phyloP scores from a whole-genome alignment of 1,284 basidiomycete species.

The Marasmius tenuissimus region DNA sequence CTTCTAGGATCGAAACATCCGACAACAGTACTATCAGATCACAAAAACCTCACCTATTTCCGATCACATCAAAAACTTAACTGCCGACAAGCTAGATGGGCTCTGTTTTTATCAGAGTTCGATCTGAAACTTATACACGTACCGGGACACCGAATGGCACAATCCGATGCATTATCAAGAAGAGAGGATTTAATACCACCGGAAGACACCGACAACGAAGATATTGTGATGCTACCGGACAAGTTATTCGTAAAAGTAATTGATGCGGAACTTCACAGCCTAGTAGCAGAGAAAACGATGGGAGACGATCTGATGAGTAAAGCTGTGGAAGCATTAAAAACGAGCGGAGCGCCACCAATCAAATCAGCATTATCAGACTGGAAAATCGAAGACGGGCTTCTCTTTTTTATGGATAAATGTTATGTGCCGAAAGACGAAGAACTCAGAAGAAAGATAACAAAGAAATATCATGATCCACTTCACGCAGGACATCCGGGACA shows the following conservation, averaged over 20 bases:
- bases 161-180: slow-evolving; percentile 18
- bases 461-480: not conserved
- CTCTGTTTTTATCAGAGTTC: slow-evolving; percentile 26
- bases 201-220: slow-evolving; percentile 18
- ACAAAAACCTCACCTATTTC: too few relatives aligned
- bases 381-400: not conserved
- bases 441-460: not conserved
- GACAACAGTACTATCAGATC: too few relatives aligned
- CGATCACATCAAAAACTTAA: slow-evolving; percentile 28
- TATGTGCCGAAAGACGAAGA: not conserved
- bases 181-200: slow-evolving; percentile 15
- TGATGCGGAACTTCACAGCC: slow-evolving; percentile 6
- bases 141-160: not conserved
- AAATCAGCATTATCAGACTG: not conserved
- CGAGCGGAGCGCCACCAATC: not conserved
- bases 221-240: slow-evolving; percentile 15
- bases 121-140: slow-evolving; percentile 23
- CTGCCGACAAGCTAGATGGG: slow-evolving; percentile 36
- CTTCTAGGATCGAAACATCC: slow-evolving; percentile 14
- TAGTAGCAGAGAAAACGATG: not conserved
- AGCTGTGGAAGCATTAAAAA: not conserved
- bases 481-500: not conserved
- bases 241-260: slow-evolving; percentile 14
- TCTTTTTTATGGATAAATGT: not conserved
- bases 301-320: not conserved